Evolutionary conservation across 2,329 filamentous ascomycete species (phyloP).

Genomic region (Cladosporium sp.): DNA sequence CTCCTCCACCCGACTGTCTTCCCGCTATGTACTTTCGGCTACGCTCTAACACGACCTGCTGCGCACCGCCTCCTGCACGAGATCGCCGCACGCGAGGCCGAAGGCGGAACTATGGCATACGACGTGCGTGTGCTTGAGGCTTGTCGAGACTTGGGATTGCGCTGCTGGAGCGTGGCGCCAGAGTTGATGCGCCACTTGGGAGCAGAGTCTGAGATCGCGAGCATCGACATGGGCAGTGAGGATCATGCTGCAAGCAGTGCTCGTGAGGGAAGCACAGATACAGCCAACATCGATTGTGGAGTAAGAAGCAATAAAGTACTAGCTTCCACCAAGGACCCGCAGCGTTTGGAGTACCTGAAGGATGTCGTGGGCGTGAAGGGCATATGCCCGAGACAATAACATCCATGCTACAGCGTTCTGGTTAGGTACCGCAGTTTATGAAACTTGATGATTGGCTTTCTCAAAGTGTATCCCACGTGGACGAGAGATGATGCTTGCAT

Average conservation of each 20-base stretch:
- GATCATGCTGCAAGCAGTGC: neutral
- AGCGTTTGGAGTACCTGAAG: constrained; percentile 37
- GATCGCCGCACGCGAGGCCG: constrained; percentile 36
- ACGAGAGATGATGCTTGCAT: neutral
- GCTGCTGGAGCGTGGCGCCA: constrained; percentile 40
- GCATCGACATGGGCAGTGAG: constrained; percentile 27
- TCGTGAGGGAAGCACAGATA: constrained; percentile 10
- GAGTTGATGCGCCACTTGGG: constrained; percentile 44
- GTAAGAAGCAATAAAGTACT: constrained; percentile 35
- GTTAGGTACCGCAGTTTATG: neutral
- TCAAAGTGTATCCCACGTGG: neutral
- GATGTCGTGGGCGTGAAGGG: constrained; percentile 42
- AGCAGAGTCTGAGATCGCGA: constrained; percentile 40
- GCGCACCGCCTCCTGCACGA: constrained; percentile 38
- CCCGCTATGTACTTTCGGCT: constrained; percentile 48
- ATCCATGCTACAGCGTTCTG: neutral
- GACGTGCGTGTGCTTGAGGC: constrained; percentile 43
- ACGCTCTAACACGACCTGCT: constrained; percentile 43
- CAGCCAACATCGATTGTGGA: constrained; percentile 38
- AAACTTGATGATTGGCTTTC: neutral
- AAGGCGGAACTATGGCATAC: constrained; percentile 39
- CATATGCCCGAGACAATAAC: constrained; percentile 31
- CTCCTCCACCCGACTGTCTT: constrained; percentile 44
- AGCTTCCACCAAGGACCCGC: constrained; percentile 28
- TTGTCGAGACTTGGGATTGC: constrained; percentile 39